phyloP scores from a whole-genome alignment of 2,329 filamentous ascomycete species.

The Atkinsonella texensis region DNA sequence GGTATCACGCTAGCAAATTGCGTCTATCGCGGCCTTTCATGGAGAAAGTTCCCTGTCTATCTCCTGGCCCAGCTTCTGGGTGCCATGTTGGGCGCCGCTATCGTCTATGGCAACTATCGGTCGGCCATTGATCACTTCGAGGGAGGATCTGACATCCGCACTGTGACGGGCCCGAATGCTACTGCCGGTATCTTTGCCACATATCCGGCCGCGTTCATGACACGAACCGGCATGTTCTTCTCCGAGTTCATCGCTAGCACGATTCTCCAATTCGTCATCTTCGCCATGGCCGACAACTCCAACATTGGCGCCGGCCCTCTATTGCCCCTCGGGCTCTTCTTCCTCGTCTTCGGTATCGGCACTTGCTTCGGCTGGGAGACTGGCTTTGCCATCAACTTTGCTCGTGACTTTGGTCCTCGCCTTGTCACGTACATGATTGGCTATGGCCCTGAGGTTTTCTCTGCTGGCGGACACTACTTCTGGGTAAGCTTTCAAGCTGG shows the following conservation, averaged over 20 bases:
- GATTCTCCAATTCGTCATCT: slow-evolving; percentile 60
- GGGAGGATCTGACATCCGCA: slow-evolving; percentile 47
- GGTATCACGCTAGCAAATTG: slow-evolving; percentile 62
- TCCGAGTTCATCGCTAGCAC: slow-evolving; percentile 58
- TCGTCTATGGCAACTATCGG: slow-evolving; percentile 52
- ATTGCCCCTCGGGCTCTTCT: slow-evolving; percentile 53
- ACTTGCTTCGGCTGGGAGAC: slow-evolving; percentile 67
- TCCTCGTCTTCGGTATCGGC: slow-evolving; percentile 62
- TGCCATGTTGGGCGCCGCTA: slow-evolving; percentile 47
- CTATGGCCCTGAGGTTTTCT: slow-evolving; percentile 56
- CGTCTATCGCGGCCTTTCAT: slow-evolving; percentile 55
- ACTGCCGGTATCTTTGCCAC: slow-evolving; percentile 64
- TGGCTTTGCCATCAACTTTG: slow-evolving; percentile 63
- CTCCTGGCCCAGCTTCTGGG: slow-evolving; percentile 53
- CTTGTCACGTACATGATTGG: slow-evolving; percentile 55
- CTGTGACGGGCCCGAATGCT: slow-evolving; percentile 44
- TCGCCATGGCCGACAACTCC: slow-evolving; percentile 49
- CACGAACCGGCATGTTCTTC: slow-evolving; percentile 55
- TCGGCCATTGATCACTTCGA: slow-evolving; percentile 54
- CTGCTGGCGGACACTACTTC: slow-evolving; percentile 57
- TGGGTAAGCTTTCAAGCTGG: slow-evolving; percentile 37
- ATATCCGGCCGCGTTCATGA: slow-evolving; percentile 56
- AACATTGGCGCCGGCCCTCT: slow-evolving; percentile 44
- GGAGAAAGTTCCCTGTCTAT: slow-evolving; percentile 60
- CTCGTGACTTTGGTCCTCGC: slow-evolving; percentile 59